phyloP scores from a whole-genome alignment of 495 filamentous ascomycete genomes.

The Penicillium flavigenum region DNA sequence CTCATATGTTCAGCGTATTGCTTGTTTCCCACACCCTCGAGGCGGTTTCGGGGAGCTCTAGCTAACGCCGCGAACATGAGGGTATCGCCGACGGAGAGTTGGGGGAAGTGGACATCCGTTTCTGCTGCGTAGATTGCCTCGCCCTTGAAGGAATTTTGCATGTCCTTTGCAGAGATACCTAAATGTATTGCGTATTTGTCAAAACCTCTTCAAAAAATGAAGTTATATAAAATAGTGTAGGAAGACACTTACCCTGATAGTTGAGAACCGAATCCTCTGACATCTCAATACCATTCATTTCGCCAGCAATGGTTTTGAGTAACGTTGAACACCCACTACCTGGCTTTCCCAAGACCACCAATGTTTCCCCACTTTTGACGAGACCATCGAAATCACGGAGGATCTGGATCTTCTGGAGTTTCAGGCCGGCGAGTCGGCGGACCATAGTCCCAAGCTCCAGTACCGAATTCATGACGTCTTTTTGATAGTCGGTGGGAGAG shows the following conservation, averaged over 20 bases:
- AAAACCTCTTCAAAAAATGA: background rate
- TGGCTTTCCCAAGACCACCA: conserved; percentile 70
- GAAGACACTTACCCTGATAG: conserved; percentile 58
- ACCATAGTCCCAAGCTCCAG: background rate
- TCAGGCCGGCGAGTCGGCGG: background rate
- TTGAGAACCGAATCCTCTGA: conserved; percentile 52
- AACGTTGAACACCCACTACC: conserved; percentile 64
- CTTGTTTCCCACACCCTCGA: conserved; percentile 38
- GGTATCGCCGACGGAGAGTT: conserved; percentile 60
- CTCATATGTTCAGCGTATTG: conserved; percentile 47
- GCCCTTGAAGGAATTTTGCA: conserved; percentile 45
- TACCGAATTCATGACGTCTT: background rate
- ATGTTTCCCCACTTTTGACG: conserved; percentile 66
- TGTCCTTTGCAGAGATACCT: conserved; percentile 47
- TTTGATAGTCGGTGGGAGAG: background rate
- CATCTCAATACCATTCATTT: conserved; percentile 63
- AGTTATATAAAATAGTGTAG: background rate
- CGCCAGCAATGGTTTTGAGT: conserved; percentile 64
- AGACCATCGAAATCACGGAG: conserved; percentile 66
- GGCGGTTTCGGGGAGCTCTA: conserved; percentile 39
- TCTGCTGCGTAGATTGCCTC: conserved; percentile 51
- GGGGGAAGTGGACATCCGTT: conserved; percentile 54
- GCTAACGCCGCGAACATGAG: conserved; percentile 56
- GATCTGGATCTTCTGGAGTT: conserved; percentile 51
- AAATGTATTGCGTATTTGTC: background rate